Base-by-base conservation (phyloP, 2,329 filamentous ascomycete species). In the Colletotrichum limetticola region DNA sequence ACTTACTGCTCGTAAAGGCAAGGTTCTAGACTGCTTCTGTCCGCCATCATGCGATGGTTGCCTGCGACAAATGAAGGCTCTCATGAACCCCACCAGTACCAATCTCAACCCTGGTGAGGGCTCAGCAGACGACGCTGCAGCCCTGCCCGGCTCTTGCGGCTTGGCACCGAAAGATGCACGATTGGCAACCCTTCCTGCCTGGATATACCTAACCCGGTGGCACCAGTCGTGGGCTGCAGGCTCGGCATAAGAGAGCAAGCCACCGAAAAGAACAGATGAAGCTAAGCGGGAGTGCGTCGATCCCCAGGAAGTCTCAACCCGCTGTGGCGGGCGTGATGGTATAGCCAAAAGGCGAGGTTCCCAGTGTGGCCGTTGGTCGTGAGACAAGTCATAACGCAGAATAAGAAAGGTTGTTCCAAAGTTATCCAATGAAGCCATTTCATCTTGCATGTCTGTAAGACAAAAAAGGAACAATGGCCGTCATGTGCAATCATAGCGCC, bases 101-200 rank as follows among this genome's bases (percentile, higher is more conserved):
- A 42, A 42, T 16, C 37, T 16, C 37, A 64, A 19, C 58, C 65
- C 16, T 19, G 42, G 42, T n/a, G 16, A n/a, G 63, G 65, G 49
- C 28, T 59, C 65, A 72, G 42, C 58, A 63, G 35, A 72, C 66
- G 42, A 59, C 56, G 35, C 65, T 72, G 65, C 69, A 72, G 69
- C 69, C 69, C 53, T 72, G 65, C 22, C 58, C 58, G 65, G 59
- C 32, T 63, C 58, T 57, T 59, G 59, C 65, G 42, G 59, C 69
- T 72, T 72, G 69, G 69, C 69, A 71, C 46, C 57, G n/a, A 63
- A 53, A 63, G 24, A 53, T 67, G 63, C 64, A 52, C 37, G 68
- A 46, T 57, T 68, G 22, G 49, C 68, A 71, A 35, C 37, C 32
- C 30, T 59, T 30, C 24, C 46, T 59, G 37, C 65, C 30, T 37